Evolutionary conservation across 768 basidiomycete genomes (phyloP), one percentile per base, ranked within the genome.

Genomic region (Brasilioporus rufonigricans): DNA sequence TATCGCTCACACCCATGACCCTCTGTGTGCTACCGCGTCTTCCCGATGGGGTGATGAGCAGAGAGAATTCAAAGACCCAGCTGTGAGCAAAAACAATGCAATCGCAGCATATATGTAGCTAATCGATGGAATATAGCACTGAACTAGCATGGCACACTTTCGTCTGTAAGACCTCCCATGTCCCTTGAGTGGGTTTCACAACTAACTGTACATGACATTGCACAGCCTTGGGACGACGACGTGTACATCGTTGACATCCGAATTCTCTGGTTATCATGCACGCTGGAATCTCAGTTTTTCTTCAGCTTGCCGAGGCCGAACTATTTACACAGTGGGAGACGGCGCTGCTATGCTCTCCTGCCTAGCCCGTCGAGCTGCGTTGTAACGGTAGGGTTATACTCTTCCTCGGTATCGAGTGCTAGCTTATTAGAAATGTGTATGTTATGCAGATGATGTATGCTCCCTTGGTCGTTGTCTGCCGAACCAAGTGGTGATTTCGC

Each of bases 211-310:
- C 53, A 61, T 50, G 55, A 52, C 53, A 32, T 33, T 59, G 57
- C 69, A 68, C 69, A 61, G 67, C 64, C 32, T 70, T 55, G 49
- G 41, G 51, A 63, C 46, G 52, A 48, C 50, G 55, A 47, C 43
- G 44, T 47, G 24, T 50, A 18, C 32, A 50, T 33, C 39, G 29
- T 51, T 21, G 21, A 44, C 48, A 5, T 29, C 49, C 31, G 7
- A 44, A 23, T 26, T 10, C 35, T 27, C 14, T 41, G n/a, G 10
- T 41, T 29, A 8, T 31, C 23, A 32, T 50, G 13, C 23, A 31
- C 19, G 8, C n/a, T 43, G 9, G 16, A 24, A 12, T 29, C 29
- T 13, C 19, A 13, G 11, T 39, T 21, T 27, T 19, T 35, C 31
- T 36, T 38, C 24, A 23, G 19, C 35, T 24, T 29, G 11, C 29